phyloP scores from a whole-genome alignment of 2,329 filamentous ascomycete species.

The Xylariaceae sp. region DNA sequence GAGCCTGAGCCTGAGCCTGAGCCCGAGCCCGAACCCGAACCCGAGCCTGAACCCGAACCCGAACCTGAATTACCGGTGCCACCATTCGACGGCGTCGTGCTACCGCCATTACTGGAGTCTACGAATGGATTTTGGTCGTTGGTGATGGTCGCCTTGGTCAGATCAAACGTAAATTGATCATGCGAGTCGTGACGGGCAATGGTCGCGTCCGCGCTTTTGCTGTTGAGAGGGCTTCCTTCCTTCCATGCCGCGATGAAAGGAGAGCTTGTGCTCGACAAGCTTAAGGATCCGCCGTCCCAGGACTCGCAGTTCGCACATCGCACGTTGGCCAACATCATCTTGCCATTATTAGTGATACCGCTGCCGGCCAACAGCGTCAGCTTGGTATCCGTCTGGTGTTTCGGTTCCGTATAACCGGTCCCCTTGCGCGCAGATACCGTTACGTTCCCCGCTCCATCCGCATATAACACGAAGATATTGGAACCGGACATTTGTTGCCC shows the following conservation, averaged over 20 bases:
- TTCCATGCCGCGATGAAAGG: slow-evolving; percentile 55
- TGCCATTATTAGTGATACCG: slow-evolving; percentile 45
- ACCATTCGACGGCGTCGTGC: no score
- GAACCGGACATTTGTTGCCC: slow-evolving; percentile 52
- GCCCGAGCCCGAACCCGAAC: slow-evolving; percentile 8
- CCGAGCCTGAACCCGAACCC: slow-evolving; percentile 4
- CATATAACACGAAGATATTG: slow-evolving; percentile 61
- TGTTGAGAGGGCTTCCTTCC: slow-evolving; percentile 43
- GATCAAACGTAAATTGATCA: slow-evolving; percentile 44
- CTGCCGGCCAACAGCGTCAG: slow-evolving; percentile 56
- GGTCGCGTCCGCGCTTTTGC: slow-evolving; percentile 36
- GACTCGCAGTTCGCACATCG: slow-evolving; percentile 49
- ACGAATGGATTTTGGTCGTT: slow-evolving; percentile 52
- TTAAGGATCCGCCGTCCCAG: slow-evolving; percentile 43
- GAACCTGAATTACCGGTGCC: not conserved
- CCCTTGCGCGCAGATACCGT: slow-evolving; percentile 57
- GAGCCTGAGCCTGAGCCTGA: slow-evolving; percentile 9
- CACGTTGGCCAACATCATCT: slow-evolving; percentile 58
- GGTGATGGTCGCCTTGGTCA: slow-evolving; percentile 44
- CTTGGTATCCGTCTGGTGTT: slow-evolving; percentile 39
- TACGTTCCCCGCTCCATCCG: slow-evolving; percentile 54
- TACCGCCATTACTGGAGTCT: not conserved
- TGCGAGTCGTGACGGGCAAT: slow-evolving; percentile 47
- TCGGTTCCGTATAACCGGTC: slow-evolving; percentile 45
- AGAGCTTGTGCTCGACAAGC: slow-evolving; percentile 38